Percentiles rank a stretch among this genome's conserved stretches.
Evolutionary conservation across 352 stramenopile species (phyloP).

Genomic region (Phytophthora pinifolia): DNA sequence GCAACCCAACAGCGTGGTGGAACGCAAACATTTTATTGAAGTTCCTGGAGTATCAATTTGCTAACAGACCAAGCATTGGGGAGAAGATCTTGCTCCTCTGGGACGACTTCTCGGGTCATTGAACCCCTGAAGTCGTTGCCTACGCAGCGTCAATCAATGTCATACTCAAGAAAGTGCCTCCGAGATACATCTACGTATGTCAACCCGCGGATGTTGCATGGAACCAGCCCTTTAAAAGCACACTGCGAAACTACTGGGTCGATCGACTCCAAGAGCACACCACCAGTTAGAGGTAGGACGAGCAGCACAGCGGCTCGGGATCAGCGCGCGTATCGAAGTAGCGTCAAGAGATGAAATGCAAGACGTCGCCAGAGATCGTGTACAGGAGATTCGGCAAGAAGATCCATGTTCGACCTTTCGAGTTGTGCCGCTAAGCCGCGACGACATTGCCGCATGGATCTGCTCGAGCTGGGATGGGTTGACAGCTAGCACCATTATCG

Average conservation of each 20-base stretch:
- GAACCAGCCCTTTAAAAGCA: slow-evolving; percentile 1
- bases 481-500: too few species aligned
- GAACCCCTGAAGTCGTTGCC: neutral
- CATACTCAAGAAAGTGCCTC: slow-evolving; percentile 6
- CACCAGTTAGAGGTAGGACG: neutral
- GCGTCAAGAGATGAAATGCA: neutral
- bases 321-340: neutral
- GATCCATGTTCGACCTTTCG: too few species aligned
- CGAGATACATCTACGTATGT: too few species aligned
- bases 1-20: slow-evolving; percentile 1
- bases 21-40: neutral
- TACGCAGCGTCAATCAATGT: slow-evolving; percentile 2
- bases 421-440: too few species aligned
- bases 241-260: neutral
- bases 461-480: too few species aligned
- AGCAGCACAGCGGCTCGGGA: neutral
- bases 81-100: slow-evolving; percentile 1
- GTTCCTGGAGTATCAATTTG: slow-evolving; percentile 5
- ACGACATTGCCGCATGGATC: too few species aligned
- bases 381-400: too few species aligned
- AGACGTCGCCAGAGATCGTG: neutral
- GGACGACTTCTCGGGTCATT: slow-evolving; percentile 7
- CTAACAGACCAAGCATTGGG: neutral
- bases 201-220: slow-evolving; percentile 6
- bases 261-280: neutral